Base-by-base conservation (phyloP, 2,329 filamentous ascomycete species). In the Claviceps paspali region DNA sequence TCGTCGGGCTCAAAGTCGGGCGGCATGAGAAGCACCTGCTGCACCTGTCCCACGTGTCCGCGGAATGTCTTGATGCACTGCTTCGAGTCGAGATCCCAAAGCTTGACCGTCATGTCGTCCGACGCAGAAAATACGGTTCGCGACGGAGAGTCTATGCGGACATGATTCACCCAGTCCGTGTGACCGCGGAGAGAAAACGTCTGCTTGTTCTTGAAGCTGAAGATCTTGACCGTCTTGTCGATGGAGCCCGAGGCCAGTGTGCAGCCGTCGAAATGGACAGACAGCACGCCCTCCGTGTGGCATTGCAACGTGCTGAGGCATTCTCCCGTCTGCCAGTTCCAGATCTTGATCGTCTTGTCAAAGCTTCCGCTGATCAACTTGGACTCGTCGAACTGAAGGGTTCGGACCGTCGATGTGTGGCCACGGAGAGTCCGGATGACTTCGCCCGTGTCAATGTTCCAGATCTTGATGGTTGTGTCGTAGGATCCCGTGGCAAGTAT, bases 161-260 rank as follows among this genome's bases (percentile, higher is more conserved):
- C 88, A n/a, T 83, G 79, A 59, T 98, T 98, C 49, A 98, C 87
- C 83, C 88, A 96, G 55, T 96, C 87, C 0, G 69, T 75, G 54
- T 98, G 91, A 7, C 87, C 88, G 18, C 79, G 76, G 10, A 98
- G 67, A 36, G 76, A 70, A 47, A 81, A 93, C 0, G 79, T 82
- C 37, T 82, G 78, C 54, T 84, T 85, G 41, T 82, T 83, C 49
- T 82, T 73, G 50, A 92, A 91, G 56, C 94, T 88, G 73, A 88
- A 95, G 32, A 98, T 79, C 54, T 88, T 86, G 56, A 96, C 79
- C 2, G 80, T 88, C 54, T 76, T 78, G 58, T 98, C 91, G 44
- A 87, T 79, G 2, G 86, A 94, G 1, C 85, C 91, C 1, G 86
- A 92, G 0, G 84, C 88, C 14, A 96, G 68, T 33, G 86, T 77